Base-by-base conservation (phyloP, 2,329 filamentous ascomycete species). In the Cladosporium sp. region DNA sequence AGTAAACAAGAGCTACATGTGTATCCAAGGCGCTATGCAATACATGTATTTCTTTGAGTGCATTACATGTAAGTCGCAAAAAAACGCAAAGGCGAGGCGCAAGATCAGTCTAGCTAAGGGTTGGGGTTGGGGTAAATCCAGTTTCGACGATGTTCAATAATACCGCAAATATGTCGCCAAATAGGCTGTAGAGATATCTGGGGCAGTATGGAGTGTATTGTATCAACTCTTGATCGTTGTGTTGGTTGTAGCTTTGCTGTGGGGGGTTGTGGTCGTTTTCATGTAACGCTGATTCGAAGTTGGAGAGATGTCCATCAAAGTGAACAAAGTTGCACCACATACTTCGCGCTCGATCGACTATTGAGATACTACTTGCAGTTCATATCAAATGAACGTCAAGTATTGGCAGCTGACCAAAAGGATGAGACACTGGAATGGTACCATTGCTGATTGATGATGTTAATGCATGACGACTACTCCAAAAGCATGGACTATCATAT, bases 161-260 rank as follows among this genome's bases (percentile, higher is more conserved):
- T 11, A 24, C 10, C n/a, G 10, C 41, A 47, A 4, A 21, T 12
- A 11, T 21, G n/a, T 47, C 8, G n/a, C n/a, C 41, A 47, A 47
- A 47, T 6, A 21, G 41, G 8, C n/a, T 24, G 4, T 21, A 24
- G n/a, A 12, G 2, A 24, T 47, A 47, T 4, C 2, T 47, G 41
- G 11, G 8, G n/a, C 8, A 21, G 21, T 21, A 11, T 3, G 2
- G 2, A 10, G n/a, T 1, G 11, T 21, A 4, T 21, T 0, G 2
- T 24, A n/a, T 44, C 18, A 10, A 3, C 41, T 11, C 7, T 21
- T 47, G 15, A 10, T 44, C 8, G 15, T 44, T n/a, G n/a, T 12
- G 8, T 1, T 12, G 4, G 5, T 47, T 12, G 8, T 11, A 8
- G 8, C 41, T 8, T 24, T 24, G n/a, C n/a, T n/a, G 41, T 47